phyloP scores from a whole-genome alignment of 805 yeast species.

The Starmerella sp. region DNA sequence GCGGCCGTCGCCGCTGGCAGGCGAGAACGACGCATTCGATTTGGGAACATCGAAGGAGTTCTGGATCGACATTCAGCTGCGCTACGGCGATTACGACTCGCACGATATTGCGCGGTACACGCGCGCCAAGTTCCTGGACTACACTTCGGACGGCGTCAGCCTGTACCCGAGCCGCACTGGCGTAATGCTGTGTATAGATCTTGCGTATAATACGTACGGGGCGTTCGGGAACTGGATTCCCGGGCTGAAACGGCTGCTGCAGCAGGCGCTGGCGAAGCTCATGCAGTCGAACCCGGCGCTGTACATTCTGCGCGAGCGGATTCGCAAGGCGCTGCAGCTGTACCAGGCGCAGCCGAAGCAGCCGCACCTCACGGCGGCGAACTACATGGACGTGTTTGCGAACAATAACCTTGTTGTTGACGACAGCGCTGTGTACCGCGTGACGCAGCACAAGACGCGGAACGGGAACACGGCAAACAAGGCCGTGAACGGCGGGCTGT shows the following conservation, averaged over 20 bases:
- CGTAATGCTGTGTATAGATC: slow-evolving; percentile 75
- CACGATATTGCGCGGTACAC: slow-evolving; percentile 93
- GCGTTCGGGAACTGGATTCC: slow-evolving; percentile 98
- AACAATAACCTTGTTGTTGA: slow-evolving; percentile 71
- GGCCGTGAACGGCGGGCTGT: slow-evolving; percentile 87
- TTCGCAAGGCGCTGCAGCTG: slow-evolving; percentile 84
- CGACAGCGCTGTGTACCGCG: slow-evolving; percentile 89
- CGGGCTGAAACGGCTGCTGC: slow-evolving; percentile 80
- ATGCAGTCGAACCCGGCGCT: slow-evolving; percentile 93
- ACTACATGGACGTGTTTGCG: slow-evolving; percentile 81
- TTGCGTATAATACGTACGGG: slow-evolving; percentile 92
- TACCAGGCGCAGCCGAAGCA: slow-evolving; percentile 92
- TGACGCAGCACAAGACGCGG: slow-evolving; percentile 76
- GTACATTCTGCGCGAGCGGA: slow-evolving; percentile 81
- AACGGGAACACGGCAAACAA: slow-evolving; percentile 89
- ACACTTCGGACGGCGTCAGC: slow-evolving; percentile 76
- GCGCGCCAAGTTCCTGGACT: slow-evolving; percentile 83
- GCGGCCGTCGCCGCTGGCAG: slow-evolving; percentile 68
- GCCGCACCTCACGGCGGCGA: slow-evolving; percentile 75
- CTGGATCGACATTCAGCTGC: slow-evolving; percentile 90
- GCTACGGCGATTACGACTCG: slow-evolving; percentile 96
- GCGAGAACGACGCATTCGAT: slow-evolving; percentile 57
- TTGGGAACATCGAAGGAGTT: slow-evolving; percentile 50
- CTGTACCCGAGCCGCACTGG: slow-evolving; percentile 92
- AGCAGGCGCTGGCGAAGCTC: slow-evolving; percentile 82